Base-by-base conservation (phyloP, 2,329 filamentous ascomycete genomes). In the Blastomyces gilchristii region DNA sequence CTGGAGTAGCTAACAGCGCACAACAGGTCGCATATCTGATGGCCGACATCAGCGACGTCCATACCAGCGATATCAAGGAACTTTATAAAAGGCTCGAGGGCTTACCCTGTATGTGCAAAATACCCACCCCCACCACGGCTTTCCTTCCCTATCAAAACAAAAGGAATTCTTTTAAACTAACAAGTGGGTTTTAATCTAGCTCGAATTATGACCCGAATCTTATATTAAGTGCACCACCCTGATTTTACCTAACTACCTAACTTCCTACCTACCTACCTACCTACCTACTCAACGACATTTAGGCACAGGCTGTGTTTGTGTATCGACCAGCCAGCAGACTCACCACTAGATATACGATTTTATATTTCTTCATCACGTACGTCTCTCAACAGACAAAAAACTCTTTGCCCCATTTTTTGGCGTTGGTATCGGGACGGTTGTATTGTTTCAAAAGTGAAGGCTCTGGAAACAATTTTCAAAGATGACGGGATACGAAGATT, bases 1-100 rank as follows among this genome's bases (percentile, higher is more conserved):
- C 9, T 14, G 18, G 34, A 41, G 25, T 25, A 22, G n/a, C 57
- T 63, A 59, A 63, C 72, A 63, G 72, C 45, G 14, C 56, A 62
- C 34, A 63, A 16, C 69, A 87, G 82, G 83, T 94, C 68, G 94
- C 94, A 25, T 99, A 99, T 75, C 81, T 99, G 66, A 97, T 99
- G 92, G 94, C 94, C 8, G 94, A 99, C 79, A 89, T 99, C 71
- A 96, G 91, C 78, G 85, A 89, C 66, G 91, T 97, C 69, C 86
- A 88, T 71, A 83, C 85, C 60, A 82, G 81, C 50, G 88, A 96
- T 71, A 91, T 97, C 74, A 92, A 90, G 78, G 87, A 91, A 65
- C 85, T 99, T 62, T 91, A 88, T 68, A 88, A 93, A 69, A 87
- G 83, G 71, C 81, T 99, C 49, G 91, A 97, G 75, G 84, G 83